A percentile compares a stretch with the other conserved stretches of the same genome.
Evolutionary conservation across 371 early-diverging fungal species (phyloP).

Genomic region (Actinomortierella ambigua): DNA sequence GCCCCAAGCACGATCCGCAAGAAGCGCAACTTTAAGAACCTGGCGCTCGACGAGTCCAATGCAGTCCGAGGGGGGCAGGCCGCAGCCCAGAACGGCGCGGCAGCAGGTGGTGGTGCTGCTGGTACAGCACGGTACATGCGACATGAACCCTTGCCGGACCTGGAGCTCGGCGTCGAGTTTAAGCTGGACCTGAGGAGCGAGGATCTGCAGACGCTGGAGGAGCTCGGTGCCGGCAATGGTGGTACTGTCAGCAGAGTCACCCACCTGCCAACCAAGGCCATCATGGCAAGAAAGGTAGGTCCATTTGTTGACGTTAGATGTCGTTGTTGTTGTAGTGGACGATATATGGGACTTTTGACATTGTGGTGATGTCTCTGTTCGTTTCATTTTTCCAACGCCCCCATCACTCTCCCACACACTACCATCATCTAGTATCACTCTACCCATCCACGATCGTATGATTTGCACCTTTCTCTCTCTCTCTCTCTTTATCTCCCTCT

Average conservation of each 20-base stretch:
- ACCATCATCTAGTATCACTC: no score
- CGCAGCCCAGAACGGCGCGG: slow-evolving; percentile 1
- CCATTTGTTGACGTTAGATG: slow-evolving; percentile 17
- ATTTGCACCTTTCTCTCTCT: background rate
- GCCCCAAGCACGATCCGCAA: slow-evolving; percentile 62
- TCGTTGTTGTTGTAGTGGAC: background rate
- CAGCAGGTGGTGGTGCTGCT: background rate
- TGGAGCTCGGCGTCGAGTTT: slow-evolving; percentile 78
- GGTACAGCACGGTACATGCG: slow-evolving; percentile 20
- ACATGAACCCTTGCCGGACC: slow-evolving; percentile 53
- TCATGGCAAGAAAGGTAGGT: slow-evolving; percentile 87
- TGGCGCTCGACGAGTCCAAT: slow-evolving; percentile 57
- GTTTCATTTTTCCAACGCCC: slow-evolving; percentile 9
- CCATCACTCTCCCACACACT: background rate
- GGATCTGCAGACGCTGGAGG: slow-evolving; percentile 79
- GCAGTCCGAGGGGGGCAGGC: slow-evolving; percentile 11
- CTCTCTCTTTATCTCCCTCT: background rate
- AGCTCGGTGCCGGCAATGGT: slow-evolving; percentile 87
- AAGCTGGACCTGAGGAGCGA: slow-evolving; percentile 79
- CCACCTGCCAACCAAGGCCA: slow-evolving; percentile 75
- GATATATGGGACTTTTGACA: no score
- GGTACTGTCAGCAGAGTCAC: slow-evolving; percentile 83
- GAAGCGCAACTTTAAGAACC: slow-evolving; percentile 78
- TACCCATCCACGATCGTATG: no score
- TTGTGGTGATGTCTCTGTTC: slow-evolving; percentile 3